These are phyloP conservation scores for Alternaria sp. DNA, from an alignment of 2,329 filamentous ascomycete species.

Conservation along the genomic window DNA sequence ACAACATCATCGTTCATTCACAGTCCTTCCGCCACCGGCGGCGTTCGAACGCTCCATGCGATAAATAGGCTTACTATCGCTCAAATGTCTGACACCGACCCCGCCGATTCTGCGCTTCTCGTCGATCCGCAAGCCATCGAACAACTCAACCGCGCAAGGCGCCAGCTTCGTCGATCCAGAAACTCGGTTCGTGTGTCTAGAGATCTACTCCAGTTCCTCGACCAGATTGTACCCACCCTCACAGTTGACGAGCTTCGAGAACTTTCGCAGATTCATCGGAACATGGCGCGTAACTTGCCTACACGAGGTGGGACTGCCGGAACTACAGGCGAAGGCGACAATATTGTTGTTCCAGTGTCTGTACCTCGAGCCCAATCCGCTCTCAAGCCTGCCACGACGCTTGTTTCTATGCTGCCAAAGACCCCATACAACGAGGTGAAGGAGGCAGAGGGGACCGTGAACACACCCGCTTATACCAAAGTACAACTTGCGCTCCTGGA, in stretches of 20 bases:
- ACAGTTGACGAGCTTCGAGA: neutral
- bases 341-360: neutral
- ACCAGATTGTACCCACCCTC: neutral
- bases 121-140: neutral
- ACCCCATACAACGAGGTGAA: conserved; percentile 25
- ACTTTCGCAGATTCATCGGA: too few species aligned
- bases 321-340: neutral
- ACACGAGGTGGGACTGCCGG: neutral
- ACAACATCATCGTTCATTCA: neutral
- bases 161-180: neutral
- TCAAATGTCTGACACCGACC: conserved; percentile 16
- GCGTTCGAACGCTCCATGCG: neutral
- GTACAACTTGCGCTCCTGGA: conserved; percentile 25
- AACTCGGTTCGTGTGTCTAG: neutral
- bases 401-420: conserved; percentile 14
- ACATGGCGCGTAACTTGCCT: neutral
- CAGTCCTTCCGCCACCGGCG: neutral
- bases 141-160: neutral
- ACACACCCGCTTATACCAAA: conserved; percentile 21
- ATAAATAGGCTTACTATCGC: conserved; percentile 6
- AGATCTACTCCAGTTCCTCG: neutral
- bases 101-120: neutral
- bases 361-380: neutral
- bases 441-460: conserved; percentile 13
- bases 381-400: conserved; percentile 9